These are phyloP conservation scores for Amanita thiersii DNA, from an alignment of 768 basidiomycete genomes.

Conservation along the genomic window DNA sequence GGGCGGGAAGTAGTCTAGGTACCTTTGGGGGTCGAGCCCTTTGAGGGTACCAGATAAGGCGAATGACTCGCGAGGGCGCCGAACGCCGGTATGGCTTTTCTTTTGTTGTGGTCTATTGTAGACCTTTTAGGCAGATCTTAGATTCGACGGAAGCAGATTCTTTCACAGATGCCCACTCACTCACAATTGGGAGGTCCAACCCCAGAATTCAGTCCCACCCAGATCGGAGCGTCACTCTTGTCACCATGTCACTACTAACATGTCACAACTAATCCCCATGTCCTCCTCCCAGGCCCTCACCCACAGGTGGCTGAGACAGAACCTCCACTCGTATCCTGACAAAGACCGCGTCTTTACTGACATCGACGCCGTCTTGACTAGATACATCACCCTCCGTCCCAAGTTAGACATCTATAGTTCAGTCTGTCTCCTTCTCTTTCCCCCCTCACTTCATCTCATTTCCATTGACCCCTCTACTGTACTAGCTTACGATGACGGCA, in stretches of 20 bases:
- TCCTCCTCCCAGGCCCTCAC: slow-evolving; percentile 27
- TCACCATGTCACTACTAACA: slow-evolving; percentile 7
- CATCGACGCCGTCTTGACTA: slow-evolving; percentile 48
- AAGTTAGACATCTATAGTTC: slow-evolving; percentile 77
- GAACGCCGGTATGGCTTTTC: background rate
- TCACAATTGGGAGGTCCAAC: slow-evolving; percentile 15
- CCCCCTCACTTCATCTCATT: slow-evolving; percentile 8
- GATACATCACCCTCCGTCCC: slow-evolving; percentile 53
- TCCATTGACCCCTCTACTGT: no score
- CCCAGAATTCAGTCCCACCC: slow-evolving; percentile 13
- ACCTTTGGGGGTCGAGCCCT: background rate
- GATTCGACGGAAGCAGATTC: slow-evolving; percentile 16
- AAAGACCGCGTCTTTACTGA: slow-evolving; percentile 54
- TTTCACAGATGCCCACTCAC: background rate
- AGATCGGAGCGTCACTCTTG: slow-evolving; percentile 4
- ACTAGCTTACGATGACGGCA: slow-evolving; percentile 88
- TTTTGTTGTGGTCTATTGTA: background rate
- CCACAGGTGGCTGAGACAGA: slow-evolving; percentile 61
- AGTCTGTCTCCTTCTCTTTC: slow-evolving; percentile 16
- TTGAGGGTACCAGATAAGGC: slow-evolving; percentile 6
- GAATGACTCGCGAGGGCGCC: background rate
- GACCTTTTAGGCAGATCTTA: background rate
- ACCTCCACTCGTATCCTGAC: slow-evolving; percentile 47
- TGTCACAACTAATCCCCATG: slow-evolving; percentile 10
- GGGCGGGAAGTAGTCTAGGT: background rate